phyloP scores from a whole-genome alignment of 2,329 filamentous ascomycete species.

The Colletotrichum ledebouriae region DNA sequence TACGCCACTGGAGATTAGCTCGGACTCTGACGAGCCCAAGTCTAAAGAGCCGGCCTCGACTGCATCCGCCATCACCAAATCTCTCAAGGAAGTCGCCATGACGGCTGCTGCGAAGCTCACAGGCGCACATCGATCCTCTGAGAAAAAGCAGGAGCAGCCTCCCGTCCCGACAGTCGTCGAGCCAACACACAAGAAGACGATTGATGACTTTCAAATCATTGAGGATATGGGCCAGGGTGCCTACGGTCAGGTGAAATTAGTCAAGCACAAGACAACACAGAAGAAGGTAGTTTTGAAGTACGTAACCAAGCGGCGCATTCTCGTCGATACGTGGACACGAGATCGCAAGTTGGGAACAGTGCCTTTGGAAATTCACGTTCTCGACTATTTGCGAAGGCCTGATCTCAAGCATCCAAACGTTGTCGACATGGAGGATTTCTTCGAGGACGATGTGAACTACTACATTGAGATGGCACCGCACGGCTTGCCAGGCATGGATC shows the following conservation, averaged over 20 bases:
- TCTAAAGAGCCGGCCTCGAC: conserved; percentile 55
- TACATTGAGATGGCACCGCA: conserved; percentile 99
- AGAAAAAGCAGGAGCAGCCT: conserved; percentile 52
- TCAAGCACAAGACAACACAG: conserved; percentile 82
- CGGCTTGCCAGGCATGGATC: conserved; percentile 95
- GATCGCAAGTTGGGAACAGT: conserved; percentile 94
- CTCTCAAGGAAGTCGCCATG: conserved; percentile 69
- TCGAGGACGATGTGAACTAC: conserved; percentile 89
- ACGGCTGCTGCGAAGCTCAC: conserved; percentile 68
- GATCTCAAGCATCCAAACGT: conserved; percentile 77
- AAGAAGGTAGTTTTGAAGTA: conserved; percentile 97
- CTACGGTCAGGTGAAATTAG: conserved; percentile 97
- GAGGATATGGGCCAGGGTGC: conserved; percentile 99
- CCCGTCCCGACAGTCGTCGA: conserved; percentile 54
- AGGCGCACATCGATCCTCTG: conserved; percentile 53
- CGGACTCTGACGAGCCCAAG: conserved; percentile 64
- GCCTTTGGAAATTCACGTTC: conserved; percentile 94
- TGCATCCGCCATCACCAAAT: conserved; percentile 65
- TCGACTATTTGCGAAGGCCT: conserved; percentile 89
- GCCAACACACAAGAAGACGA: conserved; percentile 77
- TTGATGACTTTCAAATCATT: conserved; percentile 90
- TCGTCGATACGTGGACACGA: conserved; percentile 98
- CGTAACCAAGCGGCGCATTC: conserved; percentile 94
- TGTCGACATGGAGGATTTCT: conserved; percentile 80
- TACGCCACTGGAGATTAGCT: conserved; percentile 68